Conservation (phyloP, 352 stramenopile genomes). For the Plasmopara muralis region DNA sequence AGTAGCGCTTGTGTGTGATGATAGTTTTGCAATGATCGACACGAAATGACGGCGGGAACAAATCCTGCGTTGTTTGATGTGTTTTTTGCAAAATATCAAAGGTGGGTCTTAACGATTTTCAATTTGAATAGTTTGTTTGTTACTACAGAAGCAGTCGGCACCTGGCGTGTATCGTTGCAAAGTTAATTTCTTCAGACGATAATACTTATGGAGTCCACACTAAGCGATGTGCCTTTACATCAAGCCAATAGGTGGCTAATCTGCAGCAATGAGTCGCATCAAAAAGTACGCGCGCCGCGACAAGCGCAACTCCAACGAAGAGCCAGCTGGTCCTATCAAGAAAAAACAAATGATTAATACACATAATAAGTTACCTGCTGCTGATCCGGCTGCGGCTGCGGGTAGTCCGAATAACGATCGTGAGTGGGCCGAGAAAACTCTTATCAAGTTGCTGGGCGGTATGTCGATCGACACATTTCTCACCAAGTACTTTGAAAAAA, state of each 20-base stretch:
- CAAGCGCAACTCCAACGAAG: constrained; percentile 34
- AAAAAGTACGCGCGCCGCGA: constrained; percentile 35
- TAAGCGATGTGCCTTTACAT: neutral
- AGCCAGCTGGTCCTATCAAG: constrained; percentile 26
- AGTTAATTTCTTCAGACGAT: too few relatives aligned
- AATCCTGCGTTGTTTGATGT: too few relatives aligned
- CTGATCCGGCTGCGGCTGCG: neutral
- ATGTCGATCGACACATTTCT: constrained; percentile 61
- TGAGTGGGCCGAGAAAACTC: constrained; percentile 23
- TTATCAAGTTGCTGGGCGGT: constrained; percentile 53
- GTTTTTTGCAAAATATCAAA: too few relatives aligned
- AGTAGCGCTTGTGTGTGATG: too few relatives aligned
- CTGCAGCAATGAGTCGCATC: constrained; percentile 33
- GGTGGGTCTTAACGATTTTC: too few relatives aligned
- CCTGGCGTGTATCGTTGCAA: too few relatives aligned
- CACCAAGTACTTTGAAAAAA: constrained; percentile 79
- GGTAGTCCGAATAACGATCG: constrained; percentile 14
- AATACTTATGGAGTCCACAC: neutral
- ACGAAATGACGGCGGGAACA: too few relatives aligned
- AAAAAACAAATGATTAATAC: constrained; percentile 27
- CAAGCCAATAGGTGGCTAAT: neutral
- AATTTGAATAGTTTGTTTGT: too few relatives aligned
- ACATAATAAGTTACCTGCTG: constrained; percentile 1
- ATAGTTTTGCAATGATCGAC: too few relatives aligned
- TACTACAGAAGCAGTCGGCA: too few relatives aligned